phyloP scores from a whole-genome alignment of 305 asterid species.

The Fraxinus velutina region DNA sequence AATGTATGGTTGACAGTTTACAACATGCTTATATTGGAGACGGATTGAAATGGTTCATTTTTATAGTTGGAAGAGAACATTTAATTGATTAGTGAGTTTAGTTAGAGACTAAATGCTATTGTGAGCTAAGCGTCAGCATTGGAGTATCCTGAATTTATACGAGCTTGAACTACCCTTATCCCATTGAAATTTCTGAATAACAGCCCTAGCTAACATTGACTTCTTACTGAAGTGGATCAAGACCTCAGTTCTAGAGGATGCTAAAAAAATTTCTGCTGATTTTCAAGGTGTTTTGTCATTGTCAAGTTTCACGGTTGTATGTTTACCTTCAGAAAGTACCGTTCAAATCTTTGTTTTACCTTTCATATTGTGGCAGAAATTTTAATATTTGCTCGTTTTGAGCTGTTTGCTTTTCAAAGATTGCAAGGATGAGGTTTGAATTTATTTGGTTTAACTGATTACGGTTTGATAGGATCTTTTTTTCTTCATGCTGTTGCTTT shows the following conservation, averaged over 20 bases:
- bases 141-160: not conserved
- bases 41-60: not conserved
- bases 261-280: not conserved
- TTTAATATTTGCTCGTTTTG: not conserved
- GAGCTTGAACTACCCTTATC: not conserved
- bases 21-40: not conserved
- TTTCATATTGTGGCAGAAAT: not conserved
- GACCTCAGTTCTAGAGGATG: not conserved
- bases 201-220: slow-evolving; percentile 1
- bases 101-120: not conserved
- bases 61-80: not conserved
- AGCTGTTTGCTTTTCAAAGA: not conserved
- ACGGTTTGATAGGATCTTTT: not conserved
- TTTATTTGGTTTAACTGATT: not conserved
- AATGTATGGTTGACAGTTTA: not conserved
- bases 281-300: not conserved
- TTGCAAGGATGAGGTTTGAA: not conserved
- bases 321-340: not conserved
- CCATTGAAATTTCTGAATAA: not conserved
- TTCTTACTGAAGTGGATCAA: not conserved
- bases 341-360: not conserved
- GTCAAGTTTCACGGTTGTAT: not conserved
- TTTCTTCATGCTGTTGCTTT: not conserved
- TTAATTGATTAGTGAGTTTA: not conserved
- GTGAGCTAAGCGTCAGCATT: not conserved